Evolutionary conservation across 2,329 filamentous ascomycete genomes (phyloP), one percentile per base, ranked within the genome.

Genomic region (Botrytis tulipae): DNA sequence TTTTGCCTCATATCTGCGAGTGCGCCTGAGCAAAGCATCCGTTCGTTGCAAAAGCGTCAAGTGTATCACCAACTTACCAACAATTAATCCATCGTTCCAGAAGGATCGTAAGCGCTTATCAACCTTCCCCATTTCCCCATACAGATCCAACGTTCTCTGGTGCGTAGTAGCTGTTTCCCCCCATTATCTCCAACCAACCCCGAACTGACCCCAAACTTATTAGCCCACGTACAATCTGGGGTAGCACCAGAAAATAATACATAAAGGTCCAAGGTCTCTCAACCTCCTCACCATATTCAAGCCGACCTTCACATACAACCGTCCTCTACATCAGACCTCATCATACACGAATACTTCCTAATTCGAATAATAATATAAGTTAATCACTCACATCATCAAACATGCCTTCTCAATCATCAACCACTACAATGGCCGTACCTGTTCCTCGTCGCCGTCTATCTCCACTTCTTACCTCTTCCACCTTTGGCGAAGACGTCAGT

Each of bases 371-470:
- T 37, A 22, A 40, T 29, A 65, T 10, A 29, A 68, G 5, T 69
- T 37, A 9, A 32, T 25, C n/a, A 18, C 44, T 35, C n/a, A 59
- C 40, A 42, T 35, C 25, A 42, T 57, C 25, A 68, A 57, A 57
- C 54, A 79, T 79, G 78, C 77, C 78, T 74, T 78, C 79, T 37
- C 78, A 80, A 77, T 77, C 77, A 29, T 73, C 75, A 71, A 79
- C 78, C 42, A 72, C 76, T 12, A 73, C 59, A 14, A 75, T 81
- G 61, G 79, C 77, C 12, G 62, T 75, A 16, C 80, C 80, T 12
- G 70, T 87, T 57, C 80, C 80, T 14, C 85, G 87, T 77, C 84
- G 88, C 74, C 87, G 88, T 29, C 81, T 89, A 86, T 81, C 90
- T 32, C 78, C 79, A 72, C 74, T 80, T 71, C 73, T 80, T 72